phyloP scores from a whole-genome alignment of 2,329 filamentous ascomycete genomes.

The Pyricularia grisea region DNA sequence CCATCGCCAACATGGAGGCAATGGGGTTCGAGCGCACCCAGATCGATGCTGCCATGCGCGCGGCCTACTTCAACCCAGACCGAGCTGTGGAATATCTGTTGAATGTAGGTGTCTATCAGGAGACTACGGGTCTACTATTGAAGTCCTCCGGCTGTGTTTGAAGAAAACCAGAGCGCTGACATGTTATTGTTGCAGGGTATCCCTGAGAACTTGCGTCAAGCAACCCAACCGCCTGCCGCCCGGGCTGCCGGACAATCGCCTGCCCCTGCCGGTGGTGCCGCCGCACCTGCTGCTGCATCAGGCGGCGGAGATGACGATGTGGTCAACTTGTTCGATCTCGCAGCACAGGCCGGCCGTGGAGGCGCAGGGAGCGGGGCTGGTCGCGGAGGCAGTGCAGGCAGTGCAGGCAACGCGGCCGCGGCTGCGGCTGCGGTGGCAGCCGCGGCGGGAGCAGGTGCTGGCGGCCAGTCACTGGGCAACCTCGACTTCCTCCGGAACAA shows the following conservation, averaged over 20 bases:
- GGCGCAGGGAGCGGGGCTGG: constrained; percentile 31
- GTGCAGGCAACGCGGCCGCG: constrained; percentile 25
- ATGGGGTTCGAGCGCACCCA: constrained; percentile 90
- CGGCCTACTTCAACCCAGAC: constrained; percentile 94
- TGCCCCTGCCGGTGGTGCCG: constrained; percentile 27
- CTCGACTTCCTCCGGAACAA: constrained; percentile 93
- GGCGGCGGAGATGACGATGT: constrained; percentile 52
- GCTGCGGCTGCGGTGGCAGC: constrained; percentile 40
- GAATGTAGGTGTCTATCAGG: constrained; percentile 48
- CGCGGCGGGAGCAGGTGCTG: constrained; percentile 33
- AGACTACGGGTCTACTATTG: background rate
- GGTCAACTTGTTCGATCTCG: constrained; percentile 88
- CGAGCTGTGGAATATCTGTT: constrained; percentile 94
- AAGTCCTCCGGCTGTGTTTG: background rate
- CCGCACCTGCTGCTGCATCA: constrained; percentile 29
- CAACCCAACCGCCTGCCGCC: constrained; percentile 25
- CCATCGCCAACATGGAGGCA: constrained; percentile 86
- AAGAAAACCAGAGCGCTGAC: background rate
- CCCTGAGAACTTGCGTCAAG: constrained; percentile 67
- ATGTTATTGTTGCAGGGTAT: constrained; percentile 56
- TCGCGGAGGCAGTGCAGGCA: constrained; percentile 28
- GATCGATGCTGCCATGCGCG: constrained; percentile 90
- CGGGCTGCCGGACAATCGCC: constrained; percentile 30
- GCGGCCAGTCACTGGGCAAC: constrained; percentile 52
- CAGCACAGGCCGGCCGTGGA: constrained; percentile 58